Evolutionary conservation across 305 asterid species (phyloP).

Genomic region (Rubia peregrina): DNA sequence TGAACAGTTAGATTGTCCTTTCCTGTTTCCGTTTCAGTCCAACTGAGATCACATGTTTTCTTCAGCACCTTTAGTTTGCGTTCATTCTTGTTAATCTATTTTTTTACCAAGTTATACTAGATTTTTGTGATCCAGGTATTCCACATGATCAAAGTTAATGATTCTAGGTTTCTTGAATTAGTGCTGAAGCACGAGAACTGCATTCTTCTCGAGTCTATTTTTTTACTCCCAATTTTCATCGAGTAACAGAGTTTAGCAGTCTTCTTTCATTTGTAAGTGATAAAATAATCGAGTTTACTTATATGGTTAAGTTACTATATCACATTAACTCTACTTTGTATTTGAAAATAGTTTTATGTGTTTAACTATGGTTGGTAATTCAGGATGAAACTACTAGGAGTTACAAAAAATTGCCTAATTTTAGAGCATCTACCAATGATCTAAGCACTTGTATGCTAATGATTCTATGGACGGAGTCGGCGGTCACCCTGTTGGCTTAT

Average conservation of each 20-base stretch:
- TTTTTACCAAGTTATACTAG: slow-evolving; percentile 3
- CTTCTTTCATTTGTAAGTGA: slow-evolving; percentile 61
- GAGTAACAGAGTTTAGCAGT: slow-evolving; percentile 76
- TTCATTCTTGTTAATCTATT: background rate
- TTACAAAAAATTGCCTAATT: slow-evolving; percentile 62
- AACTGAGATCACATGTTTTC: background rate
- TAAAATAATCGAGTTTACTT: background rate
- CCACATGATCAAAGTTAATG: slow-evolving; percentile 60
- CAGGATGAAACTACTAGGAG: slow-evolving; percentile 71
- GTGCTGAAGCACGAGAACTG: slow-evolving; percentile 41
- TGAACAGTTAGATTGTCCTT: background rate
- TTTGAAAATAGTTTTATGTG: background rate
- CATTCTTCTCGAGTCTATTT: slow-evolving; percentile 57
- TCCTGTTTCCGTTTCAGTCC: background rate
- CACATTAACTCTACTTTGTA: no score
- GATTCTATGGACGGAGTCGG: slow-evolving; percentile 21
- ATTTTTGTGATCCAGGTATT: slow-evolving; percentile 49
- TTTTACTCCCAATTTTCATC: slow-evolving; percentile 87
- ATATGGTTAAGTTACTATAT: no score
- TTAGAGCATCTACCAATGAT: slow-evolving; percentile 68
- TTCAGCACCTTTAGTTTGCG: no score
- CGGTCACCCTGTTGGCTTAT: slow-evolving; percentile 75
- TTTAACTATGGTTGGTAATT: slow-evolving; percentile 19
- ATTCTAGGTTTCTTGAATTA: slow-evolving; percentile 37
- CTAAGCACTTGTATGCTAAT: slow-evolving; percentile 42